Conservation (phyloP, 345 rosid species). For the Fremontodendron californicum region DNA sequence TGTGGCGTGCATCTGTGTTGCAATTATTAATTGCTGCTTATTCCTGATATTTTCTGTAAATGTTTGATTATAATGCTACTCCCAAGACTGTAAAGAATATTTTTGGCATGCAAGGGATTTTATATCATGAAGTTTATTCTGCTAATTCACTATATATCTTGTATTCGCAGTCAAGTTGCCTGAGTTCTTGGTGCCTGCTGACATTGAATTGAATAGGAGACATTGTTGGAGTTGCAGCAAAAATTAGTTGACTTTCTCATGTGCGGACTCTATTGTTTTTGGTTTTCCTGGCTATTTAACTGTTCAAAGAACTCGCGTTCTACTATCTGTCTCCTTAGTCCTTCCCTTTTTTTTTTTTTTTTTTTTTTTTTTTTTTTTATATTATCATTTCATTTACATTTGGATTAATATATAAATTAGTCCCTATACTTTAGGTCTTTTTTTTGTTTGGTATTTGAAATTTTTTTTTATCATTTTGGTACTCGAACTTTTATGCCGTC, state of each 20-base stretch:
- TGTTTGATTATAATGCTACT: background rate
- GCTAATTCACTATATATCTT: conserved; percentile 6
- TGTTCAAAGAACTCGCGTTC: background rate
- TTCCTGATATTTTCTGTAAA: background rate
- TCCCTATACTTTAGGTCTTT: too few relatives aligned
- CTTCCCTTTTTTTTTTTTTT: background rate
- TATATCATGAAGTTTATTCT: background rate
- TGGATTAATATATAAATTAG: too few relatives aligned
- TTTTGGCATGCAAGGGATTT: background rate
- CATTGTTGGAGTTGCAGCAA: conserved; percentile 54
- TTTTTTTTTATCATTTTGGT: too few relatives aligned
- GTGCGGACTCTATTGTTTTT: conserved; percentile 29
- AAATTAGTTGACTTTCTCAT: conserved; percentile 64
- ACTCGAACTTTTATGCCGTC: too few relatives aligned
- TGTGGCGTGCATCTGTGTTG: too few relatives aligned
- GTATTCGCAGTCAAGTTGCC: conserved; percentile 75
- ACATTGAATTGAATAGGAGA: conserved; percentile 70
- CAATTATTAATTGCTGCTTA: background rate
- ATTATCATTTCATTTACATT: too few relatives aligned
- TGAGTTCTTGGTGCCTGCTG: conserved; percentile 49
- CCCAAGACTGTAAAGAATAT: background rate
- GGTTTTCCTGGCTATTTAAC: background rate
- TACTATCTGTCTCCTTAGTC: background rate
- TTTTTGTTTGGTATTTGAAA: too few relatives aligned
- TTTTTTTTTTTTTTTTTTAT: too few relatives aligned